phyloP scores from a whole-genome alignment of 305 asterid species.

The Fraxinus sp. region DNA sequence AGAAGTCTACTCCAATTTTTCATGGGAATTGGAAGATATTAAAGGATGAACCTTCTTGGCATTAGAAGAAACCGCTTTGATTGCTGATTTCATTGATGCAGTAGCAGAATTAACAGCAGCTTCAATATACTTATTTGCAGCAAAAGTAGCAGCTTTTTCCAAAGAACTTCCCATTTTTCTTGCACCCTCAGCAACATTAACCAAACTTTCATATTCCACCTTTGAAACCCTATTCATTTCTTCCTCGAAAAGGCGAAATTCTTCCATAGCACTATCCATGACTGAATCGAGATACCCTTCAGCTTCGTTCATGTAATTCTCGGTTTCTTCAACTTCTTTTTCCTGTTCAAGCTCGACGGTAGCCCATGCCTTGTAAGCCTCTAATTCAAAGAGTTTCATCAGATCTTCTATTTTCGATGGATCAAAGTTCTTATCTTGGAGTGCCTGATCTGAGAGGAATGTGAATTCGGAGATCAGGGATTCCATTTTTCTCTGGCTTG shows the following conservation, averaged over 20 bases:
- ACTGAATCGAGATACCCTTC: neutral
- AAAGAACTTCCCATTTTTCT: constrained; percentile 18
- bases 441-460: constrained; percentile 41
- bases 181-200: constrained; percentile 9
- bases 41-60: constrained; percentile 7
- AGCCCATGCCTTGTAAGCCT: neutral
- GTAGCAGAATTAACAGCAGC: constrained; percentile 15
- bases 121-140: constrained; percentile 24
- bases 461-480: constrained; percentile 44
- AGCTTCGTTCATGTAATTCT: neutral
- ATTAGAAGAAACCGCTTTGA: constrained; percentile 5
- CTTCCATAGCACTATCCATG: constrained; percentile 7
- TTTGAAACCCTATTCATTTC: neutral
- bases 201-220: constrained; percentile 1
- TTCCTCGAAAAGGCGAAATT: neutral
- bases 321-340: neutral
- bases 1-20: neutral
- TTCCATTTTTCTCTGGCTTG: constrained; percentile 27
- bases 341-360: neutral
- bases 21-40: neutral
- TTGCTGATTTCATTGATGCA: constrained; percentile 24
- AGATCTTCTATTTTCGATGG: constrained; percentile 38
- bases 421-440: constrained; percentile 42
- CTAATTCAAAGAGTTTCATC: neutral
- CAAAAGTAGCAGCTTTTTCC: constrained; percentile 17